Evolutionary conservation across 345 rosid genomes (phyloP).

Genomic region (Jatropha curcas): DNA sequence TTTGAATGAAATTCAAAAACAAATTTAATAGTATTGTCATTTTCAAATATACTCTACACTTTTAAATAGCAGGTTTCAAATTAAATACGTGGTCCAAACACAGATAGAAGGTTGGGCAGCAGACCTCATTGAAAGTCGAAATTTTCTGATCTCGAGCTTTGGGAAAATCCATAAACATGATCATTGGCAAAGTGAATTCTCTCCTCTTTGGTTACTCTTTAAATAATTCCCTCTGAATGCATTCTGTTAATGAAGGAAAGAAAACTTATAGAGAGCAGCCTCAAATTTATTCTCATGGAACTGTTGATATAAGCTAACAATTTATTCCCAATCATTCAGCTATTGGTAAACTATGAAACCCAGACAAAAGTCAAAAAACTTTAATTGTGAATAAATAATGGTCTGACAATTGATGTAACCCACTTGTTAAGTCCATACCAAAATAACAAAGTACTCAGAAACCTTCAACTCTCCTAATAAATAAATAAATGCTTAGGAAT

Average conservation of each 20-base stretch:
- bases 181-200: constrained; percentile 51
- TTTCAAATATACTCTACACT: too few species aligned
- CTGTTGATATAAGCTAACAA: too few species aligned
- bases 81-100: too few species aligned
- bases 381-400: background rate
- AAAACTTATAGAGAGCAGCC: constrained; percentile 5
- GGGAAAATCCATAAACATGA: constrained; percentile 92
- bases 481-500: background rate
- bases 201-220: constrained; percentile 39
- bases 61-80: too few species aligned
- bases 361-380: background rate
- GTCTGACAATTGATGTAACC: background rate
- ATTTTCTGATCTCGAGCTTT: constrained; percentile 88
- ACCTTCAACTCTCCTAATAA: background rate
- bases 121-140: constrained; percentile 91
- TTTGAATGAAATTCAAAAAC: too few species aligned
- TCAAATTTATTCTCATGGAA: background rate
- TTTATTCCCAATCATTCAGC: background rate
- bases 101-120: background rate
- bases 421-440: background rate
- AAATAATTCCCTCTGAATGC: constrained; percentile 73
- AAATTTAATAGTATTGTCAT: too few species aligned
- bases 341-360: background rate
- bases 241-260: constrained; percentile 44
- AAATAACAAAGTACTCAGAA: background rate